Percentiles rank a stretch among this genome's conserved stretches.
phyloP scores from a whole-genome alignment of 169 alveolate genomes.

The Ichthyophthirius multifiliis region DNA sequence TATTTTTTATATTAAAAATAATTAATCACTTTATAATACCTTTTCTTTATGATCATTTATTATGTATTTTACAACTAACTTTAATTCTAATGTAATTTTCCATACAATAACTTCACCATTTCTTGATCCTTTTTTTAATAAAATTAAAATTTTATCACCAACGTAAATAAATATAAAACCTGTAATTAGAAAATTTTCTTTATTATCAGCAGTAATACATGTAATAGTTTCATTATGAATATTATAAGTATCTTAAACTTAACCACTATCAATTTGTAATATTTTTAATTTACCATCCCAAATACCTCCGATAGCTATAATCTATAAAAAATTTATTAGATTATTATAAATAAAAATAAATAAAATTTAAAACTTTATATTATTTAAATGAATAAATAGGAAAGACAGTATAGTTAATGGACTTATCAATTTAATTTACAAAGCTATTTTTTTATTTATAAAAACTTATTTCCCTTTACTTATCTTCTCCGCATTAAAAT shows the following conservation, averaged over 20 bases:
- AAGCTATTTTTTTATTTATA: not conserved
- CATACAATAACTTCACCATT: conserved; percentile 39
- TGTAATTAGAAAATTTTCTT: conserved; percentile 16
- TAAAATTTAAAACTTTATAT: not conserved
- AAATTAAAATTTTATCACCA: not conserved
- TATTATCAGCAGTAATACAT: conserved; percentile 12
- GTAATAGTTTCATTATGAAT: conserved; percentile 20
- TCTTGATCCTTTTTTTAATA: conserved; percentile 6
- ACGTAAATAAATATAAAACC: conserved; percentile 7
- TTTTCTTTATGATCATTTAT: conserved; percentile 25
- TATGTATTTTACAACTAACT: not conserved
- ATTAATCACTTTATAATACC: not conserved
- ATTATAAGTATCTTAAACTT: not conserved
- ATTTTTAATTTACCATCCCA: conserved; percentile 22
- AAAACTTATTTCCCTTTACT: conserved; percentile 25
- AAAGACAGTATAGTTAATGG: not conserved
- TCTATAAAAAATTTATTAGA: not conserved
- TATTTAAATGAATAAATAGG: conserved; percentile 17
- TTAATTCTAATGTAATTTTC: conserved; percentile 18
- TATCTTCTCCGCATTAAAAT: conserved; percentile 46
- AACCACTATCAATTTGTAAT: not conserved
- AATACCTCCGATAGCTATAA: conserved; percentile 27
- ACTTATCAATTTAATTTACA: not conserved
- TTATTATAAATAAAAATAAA: not conserved
- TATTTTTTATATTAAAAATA: not conserved